Evolutionary conservation across 2,329 filamentous ascomycete genomes (phyloP), one percentile per base, ranked within the genome.

Genomic region (Raffaelea albimanens): DNA sequence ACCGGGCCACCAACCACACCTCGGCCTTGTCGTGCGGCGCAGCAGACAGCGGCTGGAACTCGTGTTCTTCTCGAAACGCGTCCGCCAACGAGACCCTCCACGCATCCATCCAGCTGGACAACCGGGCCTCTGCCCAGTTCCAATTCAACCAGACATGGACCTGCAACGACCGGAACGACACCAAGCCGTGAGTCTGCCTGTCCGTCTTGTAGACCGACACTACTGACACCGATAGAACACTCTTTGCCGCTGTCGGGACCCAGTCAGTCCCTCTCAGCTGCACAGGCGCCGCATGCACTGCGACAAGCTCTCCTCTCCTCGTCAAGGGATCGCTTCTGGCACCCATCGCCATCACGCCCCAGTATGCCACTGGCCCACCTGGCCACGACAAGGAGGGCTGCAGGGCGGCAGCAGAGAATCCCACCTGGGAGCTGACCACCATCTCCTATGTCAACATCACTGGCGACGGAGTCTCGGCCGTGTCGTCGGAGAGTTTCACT

Each of bases 281-380:
- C 48, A 39, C 25, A 13, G 25, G 25, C 25, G 25, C 25, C 8
- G 31, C 18, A n/a, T 25, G n/a, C 8, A 52, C 49, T 45, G 36
- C 47, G 5, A 46, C 50, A 42, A 21, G 47, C 44, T 46, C 56
- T 0, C 48, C 53, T 1, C 34, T 53, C 10, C 52, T 59, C n/a
- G 41, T 58, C 46, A 52, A 44, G 23, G 56, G 52, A 2, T 53
- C 52, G 57, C 65, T 80, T 48, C 67, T 79, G 48, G 74, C 74
- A 2, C 57, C 57, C 4, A 49, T 57, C 0, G 19, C 44, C 4
- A 52, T 59, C 41, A 58, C 54, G 2, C 57, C 57, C 1, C 44
- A 18, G 13, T 58, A 57, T 31, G 46, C 51, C 3, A 34, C 40
- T 1, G 57, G 57, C 2, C 56, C 57, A 1, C 25, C 44, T 3